Evolutionary conservation across 2,329 filamentous ascomycete genomes (phyloP), one percentile per base, ranked within the genome.

Genomic region (Myriosclerotinia duriaeana): DNA sequence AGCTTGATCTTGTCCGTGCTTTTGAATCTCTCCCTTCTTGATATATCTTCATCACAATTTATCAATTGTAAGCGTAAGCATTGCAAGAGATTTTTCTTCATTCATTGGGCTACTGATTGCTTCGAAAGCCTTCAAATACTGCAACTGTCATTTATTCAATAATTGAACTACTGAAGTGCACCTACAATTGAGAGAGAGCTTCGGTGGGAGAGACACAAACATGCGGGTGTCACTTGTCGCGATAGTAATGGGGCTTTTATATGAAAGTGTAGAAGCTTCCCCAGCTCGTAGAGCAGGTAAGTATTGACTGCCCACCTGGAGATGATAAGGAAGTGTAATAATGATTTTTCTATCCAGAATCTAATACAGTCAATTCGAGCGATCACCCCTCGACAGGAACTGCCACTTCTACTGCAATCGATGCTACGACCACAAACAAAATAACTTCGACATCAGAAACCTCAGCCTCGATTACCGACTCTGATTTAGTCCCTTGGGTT

Each of bases 401-500:
- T 26, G 9, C 34, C 17, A 38, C 30, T 61, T 11, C 14, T 20
- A 38, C 12, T 8, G 3, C n/a, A 50, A 50, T 38, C 5, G 58
- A 60, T 38, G 12, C 30, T 3, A 17, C 58, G 15, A 5, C 15
- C n/a, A 40, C n/a, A 17, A 61, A 38, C 7, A 4, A 61, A 12
- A 8, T 9, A 38, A 7, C 30, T 36, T 12, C 58, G 34, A n/a
- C 44, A 26, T 38, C 8, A 26, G 34, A 50, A 20, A 26, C 12
- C 38, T 4, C n/a, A 26, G 5, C 17, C 30, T 53, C 54, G 60
- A 63, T 64, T 26, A 66, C 53, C 26, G 59, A 66, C 56, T 52
- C 54, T 11, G 56, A 30, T 20, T 66, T 74, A 17, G 64, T 69
- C 50, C 71, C 73, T 22, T 75, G 71, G 71, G 69, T 75, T 20